These are phyloP conservation scores for Pezicula rhizophila DNA, from an alignment of 2,329 filamentous ascomycete species.

Conservation along the genomic window DNA sequence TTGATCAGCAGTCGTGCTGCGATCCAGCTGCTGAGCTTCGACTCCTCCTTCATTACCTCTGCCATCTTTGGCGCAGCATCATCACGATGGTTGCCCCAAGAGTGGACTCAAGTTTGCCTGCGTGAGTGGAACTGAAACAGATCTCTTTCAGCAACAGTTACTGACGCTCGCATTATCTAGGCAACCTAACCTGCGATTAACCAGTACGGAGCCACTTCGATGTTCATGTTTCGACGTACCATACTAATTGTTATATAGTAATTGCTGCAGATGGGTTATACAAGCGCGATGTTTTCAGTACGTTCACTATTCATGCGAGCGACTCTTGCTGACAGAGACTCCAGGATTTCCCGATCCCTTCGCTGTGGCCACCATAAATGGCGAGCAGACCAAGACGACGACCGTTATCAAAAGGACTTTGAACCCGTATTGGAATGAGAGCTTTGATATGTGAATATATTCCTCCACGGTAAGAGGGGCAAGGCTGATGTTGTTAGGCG, in stretches of 20 bases:
- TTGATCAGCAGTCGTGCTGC: neutral
- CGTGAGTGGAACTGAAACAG: slow-evolving; percentile 41
- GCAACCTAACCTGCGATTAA: slow-evolving; percentile 84
- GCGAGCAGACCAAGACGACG: slow-evolving; percentile 98
- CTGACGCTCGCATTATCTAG: slow-evolving; percentile 34
- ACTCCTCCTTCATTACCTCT: slow-evolving; percentile 26
- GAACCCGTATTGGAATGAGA: slow-evolving; percentile 99
- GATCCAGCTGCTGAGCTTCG: slow-evolving; percentile 18
- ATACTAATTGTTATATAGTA: slow-evolving; percentile 55
- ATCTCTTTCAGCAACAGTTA: slow-evolving; percentile 7
- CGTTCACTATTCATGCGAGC: slow-evolving; percentile 32
- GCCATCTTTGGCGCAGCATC: slow-evolving; percentile 26
- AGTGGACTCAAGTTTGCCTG: slow-evolving; percentile 56
- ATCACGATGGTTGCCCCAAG: slow-evolving; percentile 37
- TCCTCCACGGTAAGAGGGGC: neutral
- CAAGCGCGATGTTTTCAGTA: slow-evolving; percentile 99
- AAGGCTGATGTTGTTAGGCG: slow-evolving; percentile 47
- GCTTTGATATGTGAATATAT: slow-evolving; percentile 77
- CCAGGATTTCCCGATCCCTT: slow-evolving; percentile 96
- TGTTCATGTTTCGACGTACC: neutral
- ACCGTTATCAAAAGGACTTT: slow-evolving; percentile 94
- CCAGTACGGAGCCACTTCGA: slow-evolving; percentile 56
- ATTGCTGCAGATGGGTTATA: slow-evolving; percentile 98
- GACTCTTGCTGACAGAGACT: slow-evolving; percentile 11
- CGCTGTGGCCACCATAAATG: slow-evolving; percentile 92